These are phyloP conservation scores for Pythium volutum DNA, from an alignment of 352 stramenopile genomes.

Conservation along the genomic window DNA sequence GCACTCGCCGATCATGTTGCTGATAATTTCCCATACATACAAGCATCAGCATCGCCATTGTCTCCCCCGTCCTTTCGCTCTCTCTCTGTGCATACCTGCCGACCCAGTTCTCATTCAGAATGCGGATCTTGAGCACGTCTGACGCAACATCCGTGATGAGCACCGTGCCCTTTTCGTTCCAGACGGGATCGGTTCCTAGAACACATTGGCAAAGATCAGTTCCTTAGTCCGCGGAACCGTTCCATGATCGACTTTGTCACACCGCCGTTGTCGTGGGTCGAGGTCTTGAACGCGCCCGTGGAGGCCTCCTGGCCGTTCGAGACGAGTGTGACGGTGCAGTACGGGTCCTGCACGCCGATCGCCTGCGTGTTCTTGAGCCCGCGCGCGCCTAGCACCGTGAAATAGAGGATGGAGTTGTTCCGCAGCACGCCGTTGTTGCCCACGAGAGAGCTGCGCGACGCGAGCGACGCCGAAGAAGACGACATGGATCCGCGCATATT, in stretches of 20 bases:
- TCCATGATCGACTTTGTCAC: background rate
- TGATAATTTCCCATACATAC: conserved; percentile 18
- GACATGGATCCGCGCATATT: conserved; percentile 14
- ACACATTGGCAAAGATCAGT: conserved; percentile 1
- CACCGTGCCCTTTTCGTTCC: conserved; percentile 75
- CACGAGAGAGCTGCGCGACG: conserved; percentile 18
- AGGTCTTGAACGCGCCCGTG: conserved; percentile 64
- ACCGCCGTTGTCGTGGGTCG: conserved; percentile 74
- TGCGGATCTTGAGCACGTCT: conserved; percentile 63
- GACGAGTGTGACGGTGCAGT: conserved; percentile 57
- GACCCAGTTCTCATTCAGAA: conserved; percentile 81
- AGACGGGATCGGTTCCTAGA: conserved; percentile 53
- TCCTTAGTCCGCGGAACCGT: background rate
- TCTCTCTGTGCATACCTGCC: conserved; percentile 36
- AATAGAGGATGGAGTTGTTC: conserved; percentile 70
- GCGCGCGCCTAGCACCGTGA: conserved; percentile 59
- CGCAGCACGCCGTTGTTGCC: conserved; percentile 33
- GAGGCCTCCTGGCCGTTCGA: conserved; percentile 47
- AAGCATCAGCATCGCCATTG: background rate
- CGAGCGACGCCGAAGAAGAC: conserved; percentile 10
- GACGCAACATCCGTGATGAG: conserved; percentile 64
- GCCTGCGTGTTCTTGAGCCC: conserved; percentile 69
- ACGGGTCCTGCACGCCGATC: conserved; percentile 73
- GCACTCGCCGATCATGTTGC: conserved; percentile 70
- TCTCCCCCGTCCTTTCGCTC: background rate